A percentile compares a stretch with the other conserved stretches of the same genome.
phyloP scores from a whole-genome alignment of 1,139 yeast species.

The Yarrowia galli region DNA sequence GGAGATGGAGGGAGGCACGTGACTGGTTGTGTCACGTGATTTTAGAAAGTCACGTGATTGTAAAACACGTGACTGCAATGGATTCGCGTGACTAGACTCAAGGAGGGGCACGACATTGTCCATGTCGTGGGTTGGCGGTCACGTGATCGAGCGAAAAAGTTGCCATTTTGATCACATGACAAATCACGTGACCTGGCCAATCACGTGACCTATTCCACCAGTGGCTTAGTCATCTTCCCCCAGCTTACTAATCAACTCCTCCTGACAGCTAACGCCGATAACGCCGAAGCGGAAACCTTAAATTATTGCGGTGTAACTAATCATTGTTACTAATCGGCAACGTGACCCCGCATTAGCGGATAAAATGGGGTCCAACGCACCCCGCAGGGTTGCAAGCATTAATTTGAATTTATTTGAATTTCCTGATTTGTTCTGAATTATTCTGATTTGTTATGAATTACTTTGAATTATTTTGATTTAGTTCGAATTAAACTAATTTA shows the following conservation, averaged over 20 bases:
- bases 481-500: too few relatives aligned
- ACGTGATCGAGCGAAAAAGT: too few relatives aligned
- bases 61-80: too few relatives aligned
- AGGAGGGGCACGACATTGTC: too few relatives aligned
- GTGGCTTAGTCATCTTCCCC: neutral
- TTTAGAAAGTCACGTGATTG: too few relatives aligned
- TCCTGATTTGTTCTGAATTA: too few relatives aligned
- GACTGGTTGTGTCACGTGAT: neutral
- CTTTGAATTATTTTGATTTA: too few relatives aligned
- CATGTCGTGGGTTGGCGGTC: too few relatives aligned
- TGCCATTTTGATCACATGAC: too few relatives aligned
- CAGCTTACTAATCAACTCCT: neutral
- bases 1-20: conserved; percentile 8
- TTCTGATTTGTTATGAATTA: too few relatives aligned
- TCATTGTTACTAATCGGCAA: conserved; percentile 2
- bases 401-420: too few relatives aligned
- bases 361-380: neutral
- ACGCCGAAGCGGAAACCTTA: neutral
- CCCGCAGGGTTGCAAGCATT: neutral
- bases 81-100: neutral
- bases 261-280: neutral
- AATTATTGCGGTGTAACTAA: neutral
- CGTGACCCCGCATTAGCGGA: conserved; percentile 11
- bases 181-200: too few relatives aligned
- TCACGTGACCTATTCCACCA: neutral